Evolutionary conservation across 768 basidiomycete genomes (phyloP).

Genomic region (Tricholomella constricta): DNA sequence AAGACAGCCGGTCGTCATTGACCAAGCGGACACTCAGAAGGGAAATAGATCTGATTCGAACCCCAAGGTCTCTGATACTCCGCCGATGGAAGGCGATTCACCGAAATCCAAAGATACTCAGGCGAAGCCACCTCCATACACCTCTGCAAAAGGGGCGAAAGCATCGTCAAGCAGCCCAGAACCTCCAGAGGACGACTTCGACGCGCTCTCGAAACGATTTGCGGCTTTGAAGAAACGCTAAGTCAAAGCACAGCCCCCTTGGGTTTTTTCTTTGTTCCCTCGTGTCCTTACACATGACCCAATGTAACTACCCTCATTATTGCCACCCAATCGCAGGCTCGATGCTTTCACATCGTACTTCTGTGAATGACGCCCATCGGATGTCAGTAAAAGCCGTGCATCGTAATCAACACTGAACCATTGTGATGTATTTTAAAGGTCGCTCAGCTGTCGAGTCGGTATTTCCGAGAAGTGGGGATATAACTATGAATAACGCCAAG

Average conservation of each 20-base stretch:
- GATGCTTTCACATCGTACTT: not conserved
- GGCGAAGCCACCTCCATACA: conserved; percentile 24
- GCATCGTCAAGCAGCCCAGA: conserved; percentile 27
- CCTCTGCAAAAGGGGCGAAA: conserved; percentile 21
- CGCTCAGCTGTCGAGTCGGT: not conserved
- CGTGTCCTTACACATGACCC: not conserved
- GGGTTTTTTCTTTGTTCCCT: not conserved
- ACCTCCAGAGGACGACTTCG: conserved; percentile 67
- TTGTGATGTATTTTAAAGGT: not conserved
- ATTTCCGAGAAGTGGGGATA: not conserved
- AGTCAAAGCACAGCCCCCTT: no score
- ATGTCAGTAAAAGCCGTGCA: not conserved
- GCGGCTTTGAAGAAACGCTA: conserved; percentile 85
- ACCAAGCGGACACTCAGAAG: conserved; percentile 29
- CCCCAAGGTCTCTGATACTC: conserved; percentile 51
- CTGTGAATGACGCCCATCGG: not conserved
- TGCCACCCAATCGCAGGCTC: not conserved
- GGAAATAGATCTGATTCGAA: conserved; percentile 27
- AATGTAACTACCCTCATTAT: not conserved
- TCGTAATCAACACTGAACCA: not conserved
- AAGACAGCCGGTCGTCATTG: conserved; percentile 1
- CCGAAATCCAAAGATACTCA: conserved; percentile 22
- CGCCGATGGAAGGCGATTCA: conserved; percentile 47
- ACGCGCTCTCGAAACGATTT: conserved; percentile 76
- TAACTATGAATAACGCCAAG: not conserved